Evolutionary conservation across 257 asterid genomes (phyloP).

Genomic region (Solanum bulbocastanum): DNA sequence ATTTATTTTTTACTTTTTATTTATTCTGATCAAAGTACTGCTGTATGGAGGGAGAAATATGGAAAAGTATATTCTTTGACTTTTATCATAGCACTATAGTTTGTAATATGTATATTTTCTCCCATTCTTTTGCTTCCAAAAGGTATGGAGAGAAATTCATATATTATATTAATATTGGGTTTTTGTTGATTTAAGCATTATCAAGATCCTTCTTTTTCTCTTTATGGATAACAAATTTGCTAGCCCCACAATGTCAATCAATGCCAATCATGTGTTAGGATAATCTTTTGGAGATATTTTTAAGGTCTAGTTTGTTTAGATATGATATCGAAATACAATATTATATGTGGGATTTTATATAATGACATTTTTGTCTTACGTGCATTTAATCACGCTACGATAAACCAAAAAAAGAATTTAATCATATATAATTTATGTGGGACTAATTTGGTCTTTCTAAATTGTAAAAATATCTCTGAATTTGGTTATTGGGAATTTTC

Average conservation of each 20-base stretch:
- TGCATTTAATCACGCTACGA: background rate
- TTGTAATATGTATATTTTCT: background rate
- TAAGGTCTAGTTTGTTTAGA: background rate
- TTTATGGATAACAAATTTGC: background rate
- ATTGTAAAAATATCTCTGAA: background rate
- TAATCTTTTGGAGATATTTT: background rate
- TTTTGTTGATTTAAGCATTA: background rate
- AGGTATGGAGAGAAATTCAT: background rate
- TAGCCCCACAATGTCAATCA: background rate
- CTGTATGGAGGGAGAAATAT: background rate
- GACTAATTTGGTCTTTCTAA: background rate
- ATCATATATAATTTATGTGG: background rate
- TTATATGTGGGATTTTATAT: background rate
- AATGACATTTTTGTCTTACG: background rate
- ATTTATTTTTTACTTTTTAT: too few relatives aligned
- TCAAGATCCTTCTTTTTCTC: background rate
- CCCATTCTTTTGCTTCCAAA: conserved; percentile 1
- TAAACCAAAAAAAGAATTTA: background rate
- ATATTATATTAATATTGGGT: background rate
- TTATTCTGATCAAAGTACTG: background rate
- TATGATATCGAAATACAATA: background rate
- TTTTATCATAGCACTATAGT: background rate
- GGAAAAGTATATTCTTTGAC: background rate
- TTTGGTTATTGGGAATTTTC: background rate
- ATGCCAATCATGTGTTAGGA: background rate